Conservation (phyloP, 139 green algal genomes). For the Picochlorum costavermella region DNA sequence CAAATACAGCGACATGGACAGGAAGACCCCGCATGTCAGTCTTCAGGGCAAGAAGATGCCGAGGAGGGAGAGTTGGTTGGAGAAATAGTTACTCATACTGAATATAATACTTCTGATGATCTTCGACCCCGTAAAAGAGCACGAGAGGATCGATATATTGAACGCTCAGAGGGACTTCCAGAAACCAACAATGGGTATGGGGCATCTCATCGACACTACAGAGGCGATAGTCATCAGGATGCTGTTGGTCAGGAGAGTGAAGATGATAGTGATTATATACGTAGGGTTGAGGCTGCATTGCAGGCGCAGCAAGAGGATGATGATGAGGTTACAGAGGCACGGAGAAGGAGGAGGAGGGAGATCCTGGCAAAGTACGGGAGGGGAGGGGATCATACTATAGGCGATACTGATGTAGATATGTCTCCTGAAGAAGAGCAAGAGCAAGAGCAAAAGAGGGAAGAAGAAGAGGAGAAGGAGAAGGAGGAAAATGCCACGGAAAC, state of each 20-base stretch:
- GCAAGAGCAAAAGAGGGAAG: not conserved
- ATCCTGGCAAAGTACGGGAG: constrained; percentile 54
- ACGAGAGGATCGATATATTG: too few species aligned
- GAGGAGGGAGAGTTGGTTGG: not conserved
- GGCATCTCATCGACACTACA: too few species aligned
- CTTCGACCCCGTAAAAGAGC: too few species aligned
- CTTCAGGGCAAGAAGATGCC: not conserved
- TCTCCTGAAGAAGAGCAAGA: not conserved
- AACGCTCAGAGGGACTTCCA: too few species aligned
- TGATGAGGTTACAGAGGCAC: constrained; percentile 52
- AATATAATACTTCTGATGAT: not conserved
- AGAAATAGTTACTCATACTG: not conserved
- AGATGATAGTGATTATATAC: constrained; percentile 21
- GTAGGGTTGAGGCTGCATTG: constrained; percentile 27
- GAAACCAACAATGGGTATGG: too few species aligned
- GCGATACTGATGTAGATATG: not conserved
- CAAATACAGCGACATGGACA: too few species aligned
- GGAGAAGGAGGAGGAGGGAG: constrained; percentile 36
- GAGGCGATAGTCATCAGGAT: too few species aligned
- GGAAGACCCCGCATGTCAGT: not conserved
- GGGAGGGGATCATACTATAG: not conserved
- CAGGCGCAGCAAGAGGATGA: constrained; percentile 36
- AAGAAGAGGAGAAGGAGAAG: not conserved
- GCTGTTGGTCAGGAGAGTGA: not conserved
- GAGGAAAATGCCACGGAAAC: not conserved